Conservation (phyloP, 495 filamentous ascomycete species). For the Podospora australis region DNA sequence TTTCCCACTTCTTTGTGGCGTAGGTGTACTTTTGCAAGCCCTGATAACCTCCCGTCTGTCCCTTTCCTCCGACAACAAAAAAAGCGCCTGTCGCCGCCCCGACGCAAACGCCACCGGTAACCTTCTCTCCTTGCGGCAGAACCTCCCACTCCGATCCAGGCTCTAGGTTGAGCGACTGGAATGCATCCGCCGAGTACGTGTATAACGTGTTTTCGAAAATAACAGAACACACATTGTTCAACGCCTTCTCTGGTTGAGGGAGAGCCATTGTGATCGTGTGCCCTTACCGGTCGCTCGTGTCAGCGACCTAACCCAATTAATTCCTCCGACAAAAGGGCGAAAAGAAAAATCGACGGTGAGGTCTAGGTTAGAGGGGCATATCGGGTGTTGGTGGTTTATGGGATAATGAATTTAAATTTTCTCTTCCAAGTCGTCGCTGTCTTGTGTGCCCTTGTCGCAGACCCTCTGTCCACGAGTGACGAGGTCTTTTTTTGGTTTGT, state of each 20-base stretch:
- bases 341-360: constrained; percentile 6
- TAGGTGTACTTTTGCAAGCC: constrained; percentile 87
- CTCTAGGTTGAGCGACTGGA: constrained; percentile 65
- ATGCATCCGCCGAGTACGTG: constrained; percentile 66
- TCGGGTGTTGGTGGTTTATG: no score
- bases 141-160: constrained; percentile 64
- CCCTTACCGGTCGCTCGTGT: constrained; percentile 1
- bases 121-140: constrained; percentile 56
- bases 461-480: no score
- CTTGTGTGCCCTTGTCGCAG: no score
- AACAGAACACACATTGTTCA: constrained; percentile 75
- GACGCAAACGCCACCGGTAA: constrained; percentile 73
- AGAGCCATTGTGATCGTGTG: constrained; percentile 47
- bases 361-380: constrained; percentile 23
- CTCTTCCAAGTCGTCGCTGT: no score
- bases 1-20: constrained; percentile 67
- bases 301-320: constrained; percentile 7
- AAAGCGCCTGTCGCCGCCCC: constrained; percentile 60
- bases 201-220: constrained; percentile 82
- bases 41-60: constrained; percentile 48
- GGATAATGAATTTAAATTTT: background rate
- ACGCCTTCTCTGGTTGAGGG: constrained; percentile 55
- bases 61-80: constrained; percentile 77
- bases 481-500: no score
- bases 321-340: constrained; percentile 10